A percentile compares a stretch with the other conserved stretches of the same genome.
Conservation (phyloP, 495 filamentous ascomycete species). For the Lentithecium fluviatile region DNA sequence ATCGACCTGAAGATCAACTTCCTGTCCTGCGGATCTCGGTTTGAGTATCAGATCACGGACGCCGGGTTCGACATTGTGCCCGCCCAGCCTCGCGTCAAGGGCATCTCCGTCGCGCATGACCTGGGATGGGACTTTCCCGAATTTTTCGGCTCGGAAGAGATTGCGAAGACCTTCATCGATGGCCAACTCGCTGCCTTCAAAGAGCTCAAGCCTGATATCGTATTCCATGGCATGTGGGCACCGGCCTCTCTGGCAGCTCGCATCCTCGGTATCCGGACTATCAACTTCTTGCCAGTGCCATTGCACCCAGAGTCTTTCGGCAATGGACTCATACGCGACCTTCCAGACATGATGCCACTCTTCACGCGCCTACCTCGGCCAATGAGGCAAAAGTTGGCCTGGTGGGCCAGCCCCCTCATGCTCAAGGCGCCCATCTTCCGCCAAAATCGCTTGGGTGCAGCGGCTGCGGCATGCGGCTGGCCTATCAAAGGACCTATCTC, state of each 20-base stretch:
- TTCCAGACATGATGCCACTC: constrained; percentile 29
- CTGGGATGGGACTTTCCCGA: constrained; percentile 30
- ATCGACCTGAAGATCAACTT: constrained; percentile 24
- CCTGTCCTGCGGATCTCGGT: constrained; percentile 21
- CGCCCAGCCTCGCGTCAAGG: constrained; percentile 20
- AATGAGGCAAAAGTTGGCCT: constrained; percentile 16
- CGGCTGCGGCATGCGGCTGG: constrained; percentile 19
- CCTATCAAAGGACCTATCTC: constrained; percentile 23
- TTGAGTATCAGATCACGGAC: constrained; percentile 22
- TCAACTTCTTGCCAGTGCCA: constrained; percentile 27
- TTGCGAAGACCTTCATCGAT: constrained; percentile 27
- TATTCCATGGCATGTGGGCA: constrained; percentile 33
- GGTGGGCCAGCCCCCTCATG: constrained; percentile 17
- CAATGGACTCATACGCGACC: constrained; percentile 24
- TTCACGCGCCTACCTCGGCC: constrained; percentile 29
- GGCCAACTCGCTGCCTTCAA: constrained; percentile 21
- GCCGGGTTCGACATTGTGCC: constrained; percentile 24
- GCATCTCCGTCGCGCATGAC: constrained; percentile 23
- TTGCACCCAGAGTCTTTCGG: constrained; percentile 19
- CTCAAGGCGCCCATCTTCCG: constrained; percentile 25
- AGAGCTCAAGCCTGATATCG: constrained; percentile 20
- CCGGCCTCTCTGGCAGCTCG: constrained; percentile 24
- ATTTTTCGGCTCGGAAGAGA: constrained; percentile 30
- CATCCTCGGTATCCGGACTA: constrained; percentile 21
- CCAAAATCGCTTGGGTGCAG: constrained; percentile 22